Evolutionary conservation across 345 rosid species (phyloP).

Genomic region (Gossypium turneri): DNA sequence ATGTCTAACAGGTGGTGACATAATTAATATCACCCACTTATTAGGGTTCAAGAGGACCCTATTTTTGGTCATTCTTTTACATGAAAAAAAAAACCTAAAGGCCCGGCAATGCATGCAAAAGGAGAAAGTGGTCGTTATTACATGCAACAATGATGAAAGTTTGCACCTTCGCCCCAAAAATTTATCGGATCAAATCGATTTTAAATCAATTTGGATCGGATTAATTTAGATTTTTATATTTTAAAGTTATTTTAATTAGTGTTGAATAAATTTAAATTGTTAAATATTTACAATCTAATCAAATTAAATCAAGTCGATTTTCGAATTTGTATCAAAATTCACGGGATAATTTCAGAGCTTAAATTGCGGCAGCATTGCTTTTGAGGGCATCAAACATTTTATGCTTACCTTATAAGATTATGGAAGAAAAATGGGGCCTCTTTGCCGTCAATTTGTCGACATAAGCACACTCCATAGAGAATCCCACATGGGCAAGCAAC

Average conservation of each 20-base stretch:
- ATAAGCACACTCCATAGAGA: neutral
- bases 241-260: too few species aligned
- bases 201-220: too few species aligned
- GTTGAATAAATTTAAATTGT: too few species aligned
- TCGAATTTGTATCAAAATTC: too few species aligned
- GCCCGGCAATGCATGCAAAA: neutral
- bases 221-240: too few species aligned
- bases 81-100: neutral
- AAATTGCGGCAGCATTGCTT: constrained; percentile 28
- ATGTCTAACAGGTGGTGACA: constrained; percentile 21
- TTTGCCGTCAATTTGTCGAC: constrained; percentile 18
- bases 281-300: too few species aligned
- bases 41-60: constrained; percentile 30
- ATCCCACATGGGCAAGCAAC: constrained; percentile 17
- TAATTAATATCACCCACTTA: constrained; percentile 20
- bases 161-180: too few species aligned
- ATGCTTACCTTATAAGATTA: neutral
- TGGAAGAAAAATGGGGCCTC: constrained; percentile 12
- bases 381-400: constrained; percentile 13
- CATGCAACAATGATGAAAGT: constrained; percentile 13
- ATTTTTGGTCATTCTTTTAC: too few species aligned
- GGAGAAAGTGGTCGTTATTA: constrained; percentile 14
- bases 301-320: fast-evolving
- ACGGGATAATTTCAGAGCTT: neutral
- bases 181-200: too few species aligned